Base-by-base conservation (phyloP, 2,329 filamentous ascomycete species). In the Arachnomyces sp. region DNA sequence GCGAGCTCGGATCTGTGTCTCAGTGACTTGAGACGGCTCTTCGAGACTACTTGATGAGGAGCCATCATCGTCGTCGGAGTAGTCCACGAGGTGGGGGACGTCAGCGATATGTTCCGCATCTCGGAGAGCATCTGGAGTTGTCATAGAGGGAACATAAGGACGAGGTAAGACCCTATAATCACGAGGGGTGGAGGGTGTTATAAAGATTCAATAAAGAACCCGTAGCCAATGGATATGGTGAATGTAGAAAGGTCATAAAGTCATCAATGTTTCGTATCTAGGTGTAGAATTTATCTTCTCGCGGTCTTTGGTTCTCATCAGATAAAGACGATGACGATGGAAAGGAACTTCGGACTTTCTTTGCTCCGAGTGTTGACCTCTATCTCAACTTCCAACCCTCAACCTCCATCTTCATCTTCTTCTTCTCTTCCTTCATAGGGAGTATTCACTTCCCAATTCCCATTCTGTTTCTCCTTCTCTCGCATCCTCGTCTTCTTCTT, bases 51-150 rank as follows among this genome's bases (percentile, higher is more conserved):
- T 31, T 21, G 38, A 17, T 28, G 32, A 25, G 12, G 25, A 37
- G 30, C 34, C 42, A 31, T 42, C 40, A 31, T 47, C 44, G 21
- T 44, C 25, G 29, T 44, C 31, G 30, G 31, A 28, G 25, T 47
- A 54, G 52, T 59, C 47, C 41, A 58, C 52, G 44, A 64, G 56
- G 53, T 61, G 57, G 52, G 60, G 65, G 53, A 67, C 61, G 60
- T 67, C 62, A 60, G 61, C 60, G 60, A 67, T 61, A 59, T 64
- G 59, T 59, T 66, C 63, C 55, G 63, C 64, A 66, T 67, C 64
- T 58, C 62, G 60, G 56, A 61, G 63, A 53, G 55, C 60, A 63
- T 64, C 62, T 48, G 60, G 61, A 52, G 64, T 64, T 55, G 61
- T 67, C 64, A 67, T 67, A 67, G 64, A 65, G 63, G 41, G 59